Percentiles rank a stretch among this genome's conserved stretches.
phyloP scores from a whole-genome alignment of 495 filamentous ascomycete species.

The Xylaria castorea region DNA sequence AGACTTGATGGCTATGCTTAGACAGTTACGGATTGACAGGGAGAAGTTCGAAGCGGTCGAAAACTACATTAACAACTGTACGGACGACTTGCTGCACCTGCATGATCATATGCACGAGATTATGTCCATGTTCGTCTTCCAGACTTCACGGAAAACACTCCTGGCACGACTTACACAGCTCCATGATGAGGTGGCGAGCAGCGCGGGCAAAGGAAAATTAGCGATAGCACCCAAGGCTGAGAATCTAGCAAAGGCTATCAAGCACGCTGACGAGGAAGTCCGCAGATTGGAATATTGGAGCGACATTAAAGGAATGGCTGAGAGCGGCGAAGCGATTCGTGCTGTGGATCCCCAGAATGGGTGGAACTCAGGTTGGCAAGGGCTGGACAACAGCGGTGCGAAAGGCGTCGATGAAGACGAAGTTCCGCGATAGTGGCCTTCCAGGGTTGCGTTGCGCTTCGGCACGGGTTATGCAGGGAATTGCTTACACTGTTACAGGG shows the following conservation, averaged over 20 bases:
- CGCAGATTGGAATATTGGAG: conserved; percentile 76
- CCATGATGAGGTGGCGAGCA: conserved; percentile 59
- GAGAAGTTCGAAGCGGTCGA: conserved; percentile 85
- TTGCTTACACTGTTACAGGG: conserved; percentile 4
- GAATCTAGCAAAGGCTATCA: conserved; percentile 63
- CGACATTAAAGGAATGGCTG: conserved; percentile 69
- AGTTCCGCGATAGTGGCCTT: conserved; percentile 23
- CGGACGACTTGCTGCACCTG: conserved; percentile 81
- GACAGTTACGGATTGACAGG: conserved; percentile 76
- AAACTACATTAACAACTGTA: conserved; percentile 78
- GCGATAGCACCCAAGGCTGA: conserved; percentile 48
- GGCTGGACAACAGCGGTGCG: conserved; percentile 51
- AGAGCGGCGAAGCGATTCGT: conserved; percentile 56
- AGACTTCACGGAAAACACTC: conserved; percentile 81
- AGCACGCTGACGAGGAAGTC: conserved; percentile 71
- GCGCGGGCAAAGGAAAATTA: conserved; percentile 40
- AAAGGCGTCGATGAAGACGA: conserved; percentile 29
- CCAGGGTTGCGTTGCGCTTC: background rate
- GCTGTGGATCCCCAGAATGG: conserved; percentile 52
- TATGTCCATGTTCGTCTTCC: conserved; percentile 87
- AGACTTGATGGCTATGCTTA: conserved; percentile 57
- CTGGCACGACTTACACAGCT: conserved; percentile 68
- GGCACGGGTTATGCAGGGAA: background rate
- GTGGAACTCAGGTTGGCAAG: conserved; percentile 54
- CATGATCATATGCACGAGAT: conserved; percentile 81